Percentiles rank a stretch among this genome's conserved stretches.
phyloP scores from a whole-genome alignment of 2,329 filamentous ascomycete species.

The Dichotomopilus funicola region DNA sequence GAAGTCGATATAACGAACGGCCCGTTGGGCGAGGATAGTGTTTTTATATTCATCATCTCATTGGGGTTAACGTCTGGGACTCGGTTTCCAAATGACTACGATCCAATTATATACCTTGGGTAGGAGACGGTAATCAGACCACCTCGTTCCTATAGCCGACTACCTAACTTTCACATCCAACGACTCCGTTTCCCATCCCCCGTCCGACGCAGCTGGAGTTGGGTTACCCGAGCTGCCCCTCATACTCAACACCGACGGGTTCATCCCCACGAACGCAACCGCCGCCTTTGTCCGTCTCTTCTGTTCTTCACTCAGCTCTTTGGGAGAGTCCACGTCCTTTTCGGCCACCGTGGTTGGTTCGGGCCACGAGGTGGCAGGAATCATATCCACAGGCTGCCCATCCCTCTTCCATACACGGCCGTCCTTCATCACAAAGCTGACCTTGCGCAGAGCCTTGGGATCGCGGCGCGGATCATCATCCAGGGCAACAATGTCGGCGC shows the following conservation, averaged over 20 bases:
- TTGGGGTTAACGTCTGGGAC: no score
- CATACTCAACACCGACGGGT: background rate
- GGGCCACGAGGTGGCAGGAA: slow-evolving; percentile 14
- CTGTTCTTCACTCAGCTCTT: background rate
- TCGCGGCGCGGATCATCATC: slow-evolving; percentile 38
- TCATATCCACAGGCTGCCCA: slow-evolving; percentile 24
- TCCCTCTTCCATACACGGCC: slow-evolving; percentile 38
- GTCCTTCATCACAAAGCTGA: slow-evolving; percentile 54
- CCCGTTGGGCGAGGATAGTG: no score
- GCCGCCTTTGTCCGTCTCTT: slow-evolving; percentile 4
- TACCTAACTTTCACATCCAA: background rate
- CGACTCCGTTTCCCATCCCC: background rate
- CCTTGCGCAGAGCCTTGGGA: slow-evolving; percentile 36
- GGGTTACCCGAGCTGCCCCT: background rate
- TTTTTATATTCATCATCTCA: no score
- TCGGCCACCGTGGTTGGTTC: background rate
- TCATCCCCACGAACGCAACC: background rate
- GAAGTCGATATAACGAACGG: no score
- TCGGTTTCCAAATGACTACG: no score
- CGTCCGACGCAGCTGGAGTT: background rate
- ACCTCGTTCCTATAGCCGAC: no score
- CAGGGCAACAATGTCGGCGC: slow-evolving; percentile 47
- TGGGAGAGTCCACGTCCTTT: background rate
- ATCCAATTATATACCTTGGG: no score
- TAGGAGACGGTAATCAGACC: background rate